Base-by-base conservation (phyloP, 2,329 filamentous ascomycete species). In the Byssochlamys sp. region DNA sequence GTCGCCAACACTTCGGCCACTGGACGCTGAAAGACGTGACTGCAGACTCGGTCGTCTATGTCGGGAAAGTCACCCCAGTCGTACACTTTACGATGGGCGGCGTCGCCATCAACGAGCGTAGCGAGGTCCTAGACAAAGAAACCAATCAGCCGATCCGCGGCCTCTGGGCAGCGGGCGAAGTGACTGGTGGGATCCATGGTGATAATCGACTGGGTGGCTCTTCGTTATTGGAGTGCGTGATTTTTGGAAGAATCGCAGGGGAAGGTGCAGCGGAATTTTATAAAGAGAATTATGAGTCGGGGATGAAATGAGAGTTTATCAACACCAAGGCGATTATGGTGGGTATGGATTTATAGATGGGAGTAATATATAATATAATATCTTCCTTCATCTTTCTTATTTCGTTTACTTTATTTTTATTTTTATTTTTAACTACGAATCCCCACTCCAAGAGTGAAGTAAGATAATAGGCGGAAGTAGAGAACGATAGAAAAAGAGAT, bases 81-180 rank as follows among this genome's bases (percentile, higher is more conserved):
- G 77, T 83, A 1, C 84, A 87, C 64, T 87, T 86, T 63, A 86
- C 84, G 1, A 87, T 87, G 84, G 84, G 84, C 3, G 84, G 84
- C 0, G 83, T 80, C 0, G 73, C 80, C 2, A 82, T 86, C 61
- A 80, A 83, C 62, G 72, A 79, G 5, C 72, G 77, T 51, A 76
- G 78, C 0, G 77, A 80, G 60, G 78, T 86, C 0, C 63, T 87
- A 11, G 69, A 73, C 4, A 65, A 66, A 6, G 65, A 71, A 2
- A 28, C 24, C 6, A 67, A 75, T 11, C 66, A 66, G 31, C 76
- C 77, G 0, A 81, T 87, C 33, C 65, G 74, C 2, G 84, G 84
- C 0, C 62, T 87, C 0, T 86, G 82, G 80, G 83, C 79, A 0
- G 84, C 84, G 0, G 84, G 84, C 0, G 84, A 87, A 72, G 79